Percentiles rank a stretch among this genome's conserved stretches.
Conservation (phyloP, 495 filamentous ascomycete species). For the Chaetomium cochliodes region DNA sequence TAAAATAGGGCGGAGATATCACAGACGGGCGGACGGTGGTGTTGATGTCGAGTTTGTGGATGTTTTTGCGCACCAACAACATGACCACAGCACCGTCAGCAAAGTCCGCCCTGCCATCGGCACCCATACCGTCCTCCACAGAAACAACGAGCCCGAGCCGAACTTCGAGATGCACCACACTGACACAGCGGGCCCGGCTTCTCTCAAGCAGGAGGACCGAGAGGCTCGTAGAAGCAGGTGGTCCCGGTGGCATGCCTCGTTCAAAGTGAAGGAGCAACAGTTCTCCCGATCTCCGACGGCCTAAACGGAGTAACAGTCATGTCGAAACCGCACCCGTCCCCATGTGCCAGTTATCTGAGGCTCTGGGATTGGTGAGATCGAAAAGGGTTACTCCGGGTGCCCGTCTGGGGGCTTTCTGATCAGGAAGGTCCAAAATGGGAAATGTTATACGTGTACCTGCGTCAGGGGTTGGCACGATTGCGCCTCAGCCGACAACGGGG, state of each 20-base stretch:
- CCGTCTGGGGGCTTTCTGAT: too few species aligned
- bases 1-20: conserved; percentile 29
- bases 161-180: too few species aligned
- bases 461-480: background rate
- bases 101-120: conserved; percentile 38
- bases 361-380: background rate
- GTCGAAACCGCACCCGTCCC: too few species aligned
- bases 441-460: background rate
- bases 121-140: background rate
- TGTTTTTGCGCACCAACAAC: conserved; percentile 34
- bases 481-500: background rate
- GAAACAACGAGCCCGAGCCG: background rate
- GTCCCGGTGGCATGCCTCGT: background rate
- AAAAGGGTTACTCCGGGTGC: background rate
- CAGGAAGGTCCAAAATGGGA: background rate
- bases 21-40: conserved; percentile 33
- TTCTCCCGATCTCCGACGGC: too few species aligned
- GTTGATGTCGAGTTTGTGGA: conserved; percentile 32
- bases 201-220: background rate
- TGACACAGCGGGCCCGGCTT: background rate
- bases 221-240: background rate
- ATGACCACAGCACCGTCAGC: conserved; percentile 31
- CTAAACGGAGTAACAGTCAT: too few species aligned
- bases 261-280: background rate
- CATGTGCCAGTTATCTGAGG: too few species aligned